Base-by-base conservation (phyloP, 2,329 filamentous ascomycete species). In the Aspergillus luchuensis region DNA sequence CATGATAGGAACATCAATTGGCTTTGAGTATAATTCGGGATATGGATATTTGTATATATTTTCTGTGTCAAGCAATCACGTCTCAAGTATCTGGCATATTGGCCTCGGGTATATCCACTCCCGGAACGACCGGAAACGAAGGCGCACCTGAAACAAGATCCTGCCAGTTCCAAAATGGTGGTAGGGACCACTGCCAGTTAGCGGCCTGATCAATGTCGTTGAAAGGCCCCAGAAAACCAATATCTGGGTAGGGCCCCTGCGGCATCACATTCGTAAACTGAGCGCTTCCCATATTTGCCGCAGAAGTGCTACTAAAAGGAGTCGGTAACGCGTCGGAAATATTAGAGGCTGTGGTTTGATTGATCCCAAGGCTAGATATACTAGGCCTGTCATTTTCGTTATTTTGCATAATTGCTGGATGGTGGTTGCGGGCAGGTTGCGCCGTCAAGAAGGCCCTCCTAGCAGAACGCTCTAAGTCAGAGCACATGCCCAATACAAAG, bases 121-220 rank as follows among this genome's bases (percentile, higher is more conserved):
- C 15, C 21, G 19, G 30, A 21, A 38, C 30, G 6, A 7, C 10
- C 19, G 33, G 36, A 50, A 50, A 30, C 8, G 25, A 13, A 8
- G 51, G 38, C 6, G 11, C 36, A 19, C 47, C 47, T 41, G 47
- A 15, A 13, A 53, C 13, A 43, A 59, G 19, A 8, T 62, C 60
- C 13, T 56, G 47, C 50, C 57, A 63, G n/a, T 61, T 63, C 61
- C 63, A 65, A 36, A 65, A 65, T 8, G 54, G 61, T 3, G 57
- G 56, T 43, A 58, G 38, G 17, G 59, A 57, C 53, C 53, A 57
- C 49, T 60, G 61, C 30, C 48, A 48, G 25, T 63, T 55, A 13
- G 41, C 11, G 5, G 43, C 21, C 33, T 19, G 5, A 56, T 59
- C 53, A 39, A 52, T 13, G 5, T 25, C n/a, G 33, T 25, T 21